Conservation (phyloP, 1,284 basidiomycete genomes). For the Cutaneotrichosporon spelunceum region DNA sequence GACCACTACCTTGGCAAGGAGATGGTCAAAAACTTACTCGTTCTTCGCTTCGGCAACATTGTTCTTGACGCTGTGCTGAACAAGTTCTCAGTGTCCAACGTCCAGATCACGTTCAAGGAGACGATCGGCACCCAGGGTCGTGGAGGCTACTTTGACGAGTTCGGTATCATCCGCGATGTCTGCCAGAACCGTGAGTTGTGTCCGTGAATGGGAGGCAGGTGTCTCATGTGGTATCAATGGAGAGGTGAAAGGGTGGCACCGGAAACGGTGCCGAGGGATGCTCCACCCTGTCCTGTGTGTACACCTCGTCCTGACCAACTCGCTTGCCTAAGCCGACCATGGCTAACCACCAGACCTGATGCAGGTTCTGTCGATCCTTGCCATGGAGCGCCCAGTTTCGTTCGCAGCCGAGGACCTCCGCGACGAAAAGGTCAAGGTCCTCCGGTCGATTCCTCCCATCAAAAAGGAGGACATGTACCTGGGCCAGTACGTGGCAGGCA, state of each 20-base stretch:
- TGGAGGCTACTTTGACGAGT: slow-evolving; percentile 97
- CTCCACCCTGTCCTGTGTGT: background rate
- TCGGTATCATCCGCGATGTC: slow-evolving; percentile 94
- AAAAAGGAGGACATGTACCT: slow-evolving; percentile 73
- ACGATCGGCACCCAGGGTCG: slow-evolving; percentile 95
- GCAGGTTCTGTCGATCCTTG: slow-evolving; percentile 84
- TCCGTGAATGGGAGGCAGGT: background rate
- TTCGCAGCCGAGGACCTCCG: slow-evolving; percentile 94
- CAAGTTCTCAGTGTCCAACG: slow-evolving; percentile 88
- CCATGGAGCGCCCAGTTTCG: slow-evolving; percentile 97
- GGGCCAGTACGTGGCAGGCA: slow-evolving; percentile 82
- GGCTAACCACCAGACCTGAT: slow-evolving; percentile 65
- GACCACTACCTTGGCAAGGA: slow-evolving; percentile 98
- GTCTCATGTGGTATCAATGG: background rate
- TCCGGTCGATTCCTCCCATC: slow-evolving; percentile 82
- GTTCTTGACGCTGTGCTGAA: slow-evolving; percentile 84
- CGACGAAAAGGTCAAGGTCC: slow-evolving; percentile 96
- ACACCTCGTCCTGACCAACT: background rate
- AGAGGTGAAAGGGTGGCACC: no score
- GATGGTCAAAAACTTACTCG: slow-evolving; percentile 97
- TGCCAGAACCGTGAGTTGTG: slow-evolving; percentile 91
- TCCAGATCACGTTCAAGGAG: slow-evolving; percentile 98
- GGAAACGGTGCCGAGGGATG: no score
- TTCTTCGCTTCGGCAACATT: slow-evolving; percentile 88
- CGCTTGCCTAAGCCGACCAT: background rate